Conservation (phyloP, 1,284 basidiomycete species). For the Trichosporon asahii region DNA sequence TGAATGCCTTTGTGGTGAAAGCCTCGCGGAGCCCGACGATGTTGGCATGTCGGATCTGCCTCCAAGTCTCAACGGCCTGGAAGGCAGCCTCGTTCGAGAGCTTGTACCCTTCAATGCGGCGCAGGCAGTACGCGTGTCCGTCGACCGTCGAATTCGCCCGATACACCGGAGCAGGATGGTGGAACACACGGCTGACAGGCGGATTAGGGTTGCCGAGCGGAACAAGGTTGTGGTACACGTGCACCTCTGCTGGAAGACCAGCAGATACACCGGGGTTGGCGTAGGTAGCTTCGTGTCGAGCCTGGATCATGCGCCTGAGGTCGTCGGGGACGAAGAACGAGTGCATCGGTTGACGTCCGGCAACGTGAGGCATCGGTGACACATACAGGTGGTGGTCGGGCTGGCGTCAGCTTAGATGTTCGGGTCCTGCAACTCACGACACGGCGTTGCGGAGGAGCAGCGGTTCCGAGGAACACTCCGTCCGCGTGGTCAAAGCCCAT, state of each 20-base stretch:
- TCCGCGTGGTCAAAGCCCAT: conserved; percentile 35
- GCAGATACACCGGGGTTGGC: conserved; percentile 37
- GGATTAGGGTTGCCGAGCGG: conserved; percentile 60
- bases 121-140: conserved; percentile 71
- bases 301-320: conserved; percentile 73
- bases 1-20: conserved; percentile 91
- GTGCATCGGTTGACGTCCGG: conserved; percentile 54
- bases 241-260: conserved; percentile 77
- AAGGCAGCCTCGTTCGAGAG: conserved; percentile 79
- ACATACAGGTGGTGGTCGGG: conserved; percentile 92
- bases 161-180: conserved; percentile 70
- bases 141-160: conserved; percentile 75
- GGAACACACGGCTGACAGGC: conserved; percentile 63
- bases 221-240: conserved; percentile 84
- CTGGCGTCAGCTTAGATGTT: conserved; percentile 51
- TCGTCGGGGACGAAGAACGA: conserved; percentile 67
- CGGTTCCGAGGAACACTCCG: conserved; percentile 54
- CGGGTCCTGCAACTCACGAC: conserved; percentile 57
- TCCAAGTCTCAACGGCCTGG: conserved; percentile 80
- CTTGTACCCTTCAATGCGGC: conserved; percentile 85
- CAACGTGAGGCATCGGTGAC: conserved; percentile 58
- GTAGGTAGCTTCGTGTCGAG: conserved; percentile 71
- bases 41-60: conserved; percentile 76
- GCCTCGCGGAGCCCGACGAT: conserved; percentile 85
- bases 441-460: conserved; percentile 58